Evolutionary conservation across 176 grass and related monocot genomes (phyloP), one percentile per base, ranked within the genome.

Genomic region (Musa acuminata): DNA sequence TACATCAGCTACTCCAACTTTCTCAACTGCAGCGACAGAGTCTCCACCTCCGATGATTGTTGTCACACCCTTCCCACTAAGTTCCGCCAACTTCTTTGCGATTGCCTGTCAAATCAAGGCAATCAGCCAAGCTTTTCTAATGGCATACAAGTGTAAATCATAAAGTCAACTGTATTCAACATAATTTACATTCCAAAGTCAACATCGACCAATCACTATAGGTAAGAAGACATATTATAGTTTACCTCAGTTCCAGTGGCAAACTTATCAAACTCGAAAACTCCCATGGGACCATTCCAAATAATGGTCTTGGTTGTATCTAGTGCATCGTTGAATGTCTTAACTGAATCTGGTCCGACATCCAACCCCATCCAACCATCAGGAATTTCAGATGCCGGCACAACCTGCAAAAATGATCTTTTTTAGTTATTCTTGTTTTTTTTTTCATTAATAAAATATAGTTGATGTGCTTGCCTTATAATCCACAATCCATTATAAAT

Each of bases 321-420:
- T 71, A 91, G 77, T 75, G 85, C 80, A 50, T 78, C 65, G 57
- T 71, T 91, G 58, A 91, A 91, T 75, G 85, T 22, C 58, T 76
- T 57, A 24, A 91, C 21, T 50, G 89, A 85, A 69, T 87, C 85
- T 57, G 85, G 85, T 49, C 89, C 89, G 73, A 91, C 81, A 77
- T 91, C 89, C 69, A 91, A 74, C n/a, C 89, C 85, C 89, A 91
- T 91, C 85, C 89, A 91, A 69, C 89, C 85, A 85, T 91, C 89
- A 79, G 89, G 89, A 81, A 91, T 87, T 3, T 79, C 80, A 76
- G 85, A 85, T 83, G 89, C 80, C 21, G 83, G 43, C 9, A 91
- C 89, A 25, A 63, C 26, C 89, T 91, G 49, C 14, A 83, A 17
- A 29, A 19, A 17, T 22, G 48, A 0, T 48, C 16, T 51, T 70